Percentiles rank a stretch among this genome's conserved stretches.
phyloP scores from a whole-genome alignment of 257 asterid genomes.

The Ligustrum vulgare region DNA sequence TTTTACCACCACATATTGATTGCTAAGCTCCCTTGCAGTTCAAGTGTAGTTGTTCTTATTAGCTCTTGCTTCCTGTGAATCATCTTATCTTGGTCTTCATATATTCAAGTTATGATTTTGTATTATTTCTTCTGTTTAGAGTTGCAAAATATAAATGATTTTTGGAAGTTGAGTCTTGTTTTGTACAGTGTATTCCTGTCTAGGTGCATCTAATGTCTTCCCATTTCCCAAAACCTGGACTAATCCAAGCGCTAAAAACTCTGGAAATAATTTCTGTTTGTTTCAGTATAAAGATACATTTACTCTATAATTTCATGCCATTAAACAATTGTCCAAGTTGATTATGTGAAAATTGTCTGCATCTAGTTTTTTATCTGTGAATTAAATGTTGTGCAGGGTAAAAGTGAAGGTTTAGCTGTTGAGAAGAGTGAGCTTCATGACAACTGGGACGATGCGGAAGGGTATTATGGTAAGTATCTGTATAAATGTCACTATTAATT shows the following conservation, averaged over 20 bases:
- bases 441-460: constrained; percentile 98
- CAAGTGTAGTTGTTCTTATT: neutral
- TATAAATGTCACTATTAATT: neutral
- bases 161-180: neutral
- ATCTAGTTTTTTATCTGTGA: constrained; percentile 2
- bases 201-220: neutral
- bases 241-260: neutral
- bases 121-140: neutral
- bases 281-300: neutral
- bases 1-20: neutral
- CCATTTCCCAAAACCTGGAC: neutral
- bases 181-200: neutral
- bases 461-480: constrained; percentile 74
- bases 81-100: neutral
- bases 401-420: constrained; percentile 67
- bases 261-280: neutral
- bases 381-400: constrained; percentile 52
- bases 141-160: neutral
- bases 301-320: constrained; percentile 1
- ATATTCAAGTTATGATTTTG: neutral
- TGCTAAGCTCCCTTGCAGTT: neutral
- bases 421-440: constrained; percentile 81
- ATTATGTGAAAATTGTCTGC: neutral
- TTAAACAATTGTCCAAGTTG: neutral
- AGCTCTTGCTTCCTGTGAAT: constrained; percentile 9